Base-by-base conservation (phyloP, 2,329 filamentous ascomycete species). In the Phaeosphaeria sp. region DNA sequence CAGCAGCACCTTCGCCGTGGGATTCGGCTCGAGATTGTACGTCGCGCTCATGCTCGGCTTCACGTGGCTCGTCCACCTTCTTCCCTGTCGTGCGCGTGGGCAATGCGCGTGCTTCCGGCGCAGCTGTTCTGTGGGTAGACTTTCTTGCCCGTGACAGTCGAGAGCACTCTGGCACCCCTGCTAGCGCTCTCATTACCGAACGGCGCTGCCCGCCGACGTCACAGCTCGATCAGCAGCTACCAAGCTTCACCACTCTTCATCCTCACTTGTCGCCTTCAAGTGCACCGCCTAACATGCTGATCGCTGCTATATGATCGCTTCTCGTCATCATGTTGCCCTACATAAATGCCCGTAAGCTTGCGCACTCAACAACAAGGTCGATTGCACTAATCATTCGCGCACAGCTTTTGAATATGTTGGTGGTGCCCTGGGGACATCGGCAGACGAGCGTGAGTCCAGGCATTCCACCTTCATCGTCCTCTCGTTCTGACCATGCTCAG, bases 21-120 rank as follows among this genome's bases (percentile, higher is more conserved):
- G 92, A 73, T 94, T 92, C 52, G 95, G 94, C 79, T 97, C 94
- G 72, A 96, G 91, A 70, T 96, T 96, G 80, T 98, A 98, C 56
- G 93, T 89, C 46, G 91, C 84, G 56, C 92, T 94, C 94, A 98
- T 97, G 10, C 21, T 65, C 52, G 30, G 55, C 58, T 48, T 51
- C 43, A 33, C 25, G 52, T 51, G 48, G 27, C 33, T 44, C 42
- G 22, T 23, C 22, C 41, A 7, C 41, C 41, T 39, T 33, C 43
- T n/a, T 54, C 30, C 17, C 6, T 49, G 30, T 22, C 48, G 17
- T 3, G 39, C 15, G 9, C 20, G 27, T 52, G 22, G 39, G 53
- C 59, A 49, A 53, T 50, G 51, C 53, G 50, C 47, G 52, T 62
- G 51, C 30, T 55, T 21, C 23, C 10, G 9, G 2, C 10, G 46